Evolutionary conservation across 2,329 filamentous ascomycete genomes (phyloP), one percentile per base, ranked within the genome.

Genomic region (Scedosporium apiospermum): DNA sequence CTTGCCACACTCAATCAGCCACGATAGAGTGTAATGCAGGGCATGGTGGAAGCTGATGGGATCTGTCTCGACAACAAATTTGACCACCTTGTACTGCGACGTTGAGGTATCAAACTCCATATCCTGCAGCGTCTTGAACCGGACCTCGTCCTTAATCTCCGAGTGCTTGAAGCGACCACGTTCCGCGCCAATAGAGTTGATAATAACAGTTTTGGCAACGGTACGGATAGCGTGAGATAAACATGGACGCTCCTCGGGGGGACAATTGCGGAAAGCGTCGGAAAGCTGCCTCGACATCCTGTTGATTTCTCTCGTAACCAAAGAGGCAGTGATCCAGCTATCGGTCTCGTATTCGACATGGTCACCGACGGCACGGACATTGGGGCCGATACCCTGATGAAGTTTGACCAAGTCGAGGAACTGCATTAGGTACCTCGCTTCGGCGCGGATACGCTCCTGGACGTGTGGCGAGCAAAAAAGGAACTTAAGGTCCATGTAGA

Each of bases 341-440:
- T 99, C 96, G 1, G 93, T 96, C 75, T 99, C 95, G 71, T 98
- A 99, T 73, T 99, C 96, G 38, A 99, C 90, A 72, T 99, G 95
- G 71, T 98, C 95, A 16, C 93, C 92, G 23, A 97, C 85, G 2
- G 93, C 95, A 65, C 96, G 70, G 27, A 93, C 82, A 69, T 98
- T 99, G 1, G 95, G 95, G 68, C 93, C 97, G 63, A 99, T 97
- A 30, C 95, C 93, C 76, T 99, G 96, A 67, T 97, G 93, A 57
- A 99, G 82, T 74, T 97, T 97, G 66, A 96, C 91, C 16, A 99
- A 80, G 71, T 99, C 96, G 55, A 99, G 79, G 74, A 98, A 99
- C 70, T 99, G 96, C 72, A 96, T 81, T 62, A 97, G 82, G 70
- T 99, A 99, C 64, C 92, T 85, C 61, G 89, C 86, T 72, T 98